These are phyloP conservation scores for Jackrogersella multiformis DNA, from an alignment of 495 filamentous ascomycete genomes.

Conservation along the genomic window DNA sequence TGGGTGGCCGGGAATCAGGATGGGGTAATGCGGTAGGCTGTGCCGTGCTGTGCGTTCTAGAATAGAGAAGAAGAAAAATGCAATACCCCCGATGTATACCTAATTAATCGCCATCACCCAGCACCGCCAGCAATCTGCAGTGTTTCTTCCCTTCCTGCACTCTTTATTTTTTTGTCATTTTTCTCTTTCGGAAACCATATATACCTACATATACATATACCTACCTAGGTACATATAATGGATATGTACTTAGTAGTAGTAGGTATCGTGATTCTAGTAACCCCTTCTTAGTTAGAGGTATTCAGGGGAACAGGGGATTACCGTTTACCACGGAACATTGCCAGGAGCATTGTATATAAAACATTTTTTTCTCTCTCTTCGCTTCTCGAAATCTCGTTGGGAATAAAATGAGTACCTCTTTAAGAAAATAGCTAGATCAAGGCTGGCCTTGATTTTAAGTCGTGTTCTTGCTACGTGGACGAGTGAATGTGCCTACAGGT, in stretches of 20 bases:
- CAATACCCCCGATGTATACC: too few relatives aligned
- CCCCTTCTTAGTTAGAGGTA: conserved; percentile 2
- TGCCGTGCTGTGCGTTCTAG: too few relatives aligned
- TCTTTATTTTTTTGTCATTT: not conserved
- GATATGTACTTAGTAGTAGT: too few relatives aligned
- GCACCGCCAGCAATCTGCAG: not conserved
- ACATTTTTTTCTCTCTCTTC: conserved; percentile 23
- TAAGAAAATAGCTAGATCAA: conserved; percentile 20
- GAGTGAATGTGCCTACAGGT: not conserved
- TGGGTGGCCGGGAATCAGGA: too few relatives aligned
- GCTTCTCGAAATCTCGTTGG: conserved; percentile 21
- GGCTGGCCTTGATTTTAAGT: conserved; percentile 31
- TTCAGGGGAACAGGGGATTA: not conserved
- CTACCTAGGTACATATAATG: not conserved
- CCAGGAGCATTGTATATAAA: conserved; percentile 34
- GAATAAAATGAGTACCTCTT: conserved; percentile 21
- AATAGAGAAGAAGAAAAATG: too few relatives aligned
- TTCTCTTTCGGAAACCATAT: conserved; percentile 12
- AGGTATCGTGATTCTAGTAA: conserved; percentile 17
- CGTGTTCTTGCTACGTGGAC: not conserved
- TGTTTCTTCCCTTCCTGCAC: not conserved
- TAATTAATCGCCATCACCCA: not conserved
- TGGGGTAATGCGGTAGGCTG: too few relatives aligned
- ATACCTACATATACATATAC: conserved; percentile 4
- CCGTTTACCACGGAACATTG: conserved; percentile 29